Percentiles rank a stretch among this genome's conserved stretches.
phyloP scores from a whole-genome alignment of 2,329 filamentous ascomycete genomes.

The Talaromyces sp. region DNA sequence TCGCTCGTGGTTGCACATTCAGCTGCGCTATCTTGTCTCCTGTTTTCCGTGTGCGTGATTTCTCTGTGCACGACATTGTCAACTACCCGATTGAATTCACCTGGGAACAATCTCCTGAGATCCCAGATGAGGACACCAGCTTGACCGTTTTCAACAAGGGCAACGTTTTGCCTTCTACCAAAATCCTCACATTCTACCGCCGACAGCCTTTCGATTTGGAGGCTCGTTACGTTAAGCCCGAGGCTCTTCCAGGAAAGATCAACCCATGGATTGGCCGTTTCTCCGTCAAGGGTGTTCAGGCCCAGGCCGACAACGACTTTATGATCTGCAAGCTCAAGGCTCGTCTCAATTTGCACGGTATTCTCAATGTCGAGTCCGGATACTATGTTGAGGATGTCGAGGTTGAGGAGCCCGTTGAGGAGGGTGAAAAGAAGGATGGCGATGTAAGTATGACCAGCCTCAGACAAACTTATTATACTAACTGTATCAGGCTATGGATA shows the following conservation, averaged over 20 bases:
- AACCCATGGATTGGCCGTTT: constrained; percentile 96
- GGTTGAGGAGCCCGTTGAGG: constrained; percentile 83
- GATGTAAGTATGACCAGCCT: constrained; percentile 38
- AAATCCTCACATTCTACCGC: constrained; percentile 98
- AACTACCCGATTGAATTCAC: constrained; percentile 98
- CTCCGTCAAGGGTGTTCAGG: constrained; percentile 96
- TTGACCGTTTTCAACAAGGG: constrained; percentile 96
- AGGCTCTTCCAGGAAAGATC: constrained; percentile 79
- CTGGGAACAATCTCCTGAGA: constrained; percentile 98
- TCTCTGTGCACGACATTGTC: constrained; percentile 94
- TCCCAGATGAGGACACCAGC: constrained; percentile 96
- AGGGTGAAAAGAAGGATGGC: constrained; percentile 63
- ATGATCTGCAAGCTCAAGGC: constrained; percentile 99
- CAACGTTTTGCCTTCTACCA: constrained; percentile 95
- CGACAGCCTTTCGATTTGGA: constrained; percentile 97
- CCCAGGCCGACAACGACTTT: constrained; percentile 89
- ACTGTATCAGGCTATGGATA: constrained; percentile 72
- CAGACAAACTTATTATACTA: constrained; percentile 20
- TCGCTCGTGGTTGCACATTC: constrained; percentile 93
- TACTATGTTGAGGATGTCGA: constrained; percentile 99
- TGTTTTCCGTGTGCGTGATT: constrained; percentile 97
- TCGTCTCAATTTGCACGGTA: constrained; percentile 90
- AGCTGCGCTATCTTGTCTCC: constrained; percentile 96
- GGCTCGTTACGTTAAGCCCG: constrained; percentile 85
- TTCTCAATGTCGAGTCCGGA: constrained; percentile 92